A percentile compares a stretch with the other conserved stretches of the same genome.
These are phyloP conservation scores for Carpinus fangiana DNA, from an alignment of 306 rosid species.

Conservation along the genomic window DNA sequence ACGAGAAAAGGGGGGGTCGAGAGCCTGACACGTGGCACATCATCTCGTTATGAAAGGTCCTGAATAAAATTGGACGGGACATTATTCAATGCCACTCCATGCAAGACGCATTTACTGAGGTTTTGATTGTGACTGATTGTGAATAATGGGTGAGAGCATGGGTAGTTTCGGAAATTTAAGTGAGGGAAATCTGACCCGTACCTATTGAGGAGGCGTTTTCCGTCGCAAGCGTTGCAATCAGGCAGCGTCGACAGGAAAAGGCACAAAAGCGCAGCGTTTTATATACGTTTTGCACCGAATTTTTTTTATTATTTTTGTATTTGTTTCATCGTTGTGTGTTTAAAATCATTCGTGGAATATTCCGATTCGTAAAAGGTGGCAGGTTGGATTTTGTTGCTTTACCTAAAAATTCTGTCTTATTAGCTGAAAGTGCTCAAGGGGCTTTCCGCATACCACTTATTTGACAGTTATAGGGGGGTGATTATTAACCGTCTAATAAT, in stretches of 20 bases:
- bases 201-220: neutral
- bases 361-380: neutral
- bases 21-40: constrained; percentile 58
- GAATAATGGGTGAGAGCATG: neutral
- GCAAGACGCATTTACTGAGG: neutral
- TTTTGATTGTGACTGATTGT: neutral
- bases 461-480: too few species aligned
- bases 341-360: neutral
- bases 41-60: constrained; percentile 29
- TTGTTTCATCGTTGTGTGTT: neutral
- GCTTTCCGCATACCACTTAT: too few species aligned
- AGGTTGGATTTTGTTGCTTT: too few species aligned
- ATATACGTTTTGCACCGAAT: too few species aligned
- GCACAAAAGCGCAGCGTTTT: too few species aligned
- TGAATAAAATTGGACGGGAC: neutral
- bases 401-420: neutral
- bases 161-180: neutral
- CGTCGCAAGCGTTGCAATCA: neutral
- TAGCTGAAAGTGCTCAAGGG: too few species aligned
- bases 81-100: constrained; percentile 17
- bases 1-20: constrained; percentile 43
- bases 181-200: neutral
- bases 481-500: too few species aligned
- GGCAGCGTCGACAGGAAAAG: neutral
- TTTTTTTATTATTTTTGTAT: too few species aligned